Conservation (phyloP, 768 basidiomycete genomes). For the Saitozyma sp. region DNA sequence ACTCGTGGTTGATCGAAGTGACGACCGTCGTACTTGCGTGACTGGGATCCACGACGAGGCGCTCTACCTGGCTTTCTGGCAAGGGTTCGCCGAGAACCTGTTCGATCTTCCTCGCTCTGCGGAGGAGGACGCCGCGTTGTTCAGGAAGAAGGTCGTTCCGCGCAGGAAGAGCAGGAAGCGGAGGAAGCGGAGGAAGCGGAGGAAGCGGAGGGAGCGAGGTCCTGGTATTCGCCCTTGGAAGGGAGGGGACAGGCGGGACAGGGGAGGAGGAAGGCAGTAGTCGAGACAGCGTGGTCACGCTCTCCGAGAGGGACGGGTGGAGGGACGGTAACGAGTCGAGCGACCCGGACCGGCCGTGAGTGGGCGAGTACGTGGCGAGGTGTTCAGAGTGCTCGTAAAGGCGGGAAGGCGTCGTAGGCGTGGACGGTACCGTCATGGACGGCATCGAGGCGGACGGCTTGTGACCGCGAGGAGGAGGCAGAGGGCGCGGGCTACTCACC, state of each 20-base stretch:
- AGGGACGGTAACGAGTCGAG: constrained; percentile 33
- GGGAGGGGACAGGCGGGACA: constrained; percentile 3
- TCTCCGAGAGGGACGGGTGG: constrained; percentile 30
- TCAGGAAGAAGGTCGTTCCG: constrained; percentile 29
- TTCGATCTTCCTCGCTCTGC: constrained; percentile 34
- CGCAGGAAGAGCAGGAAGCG: constrained; percentile 5
- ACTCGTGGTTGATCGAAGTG: constrained; percentile 14
- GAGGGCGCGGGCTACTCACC: background rate
- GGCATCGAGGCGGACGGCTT: constrained; percentile 16
- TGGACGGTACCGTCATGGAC: background rate
- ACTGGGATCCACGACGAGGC: constrained; percentile 26
- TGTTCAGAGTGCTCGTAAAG: background rate
- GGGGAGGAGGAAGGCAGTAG: constrained; percentile 12
- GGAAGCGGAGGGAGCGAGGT: background rate
- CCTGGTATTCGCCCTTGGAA: background rate
- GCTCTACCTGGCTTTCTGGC: constrained; percentile 19
- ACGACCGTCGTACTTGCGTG: constrained; percentile 7
- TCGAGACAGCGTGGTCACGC: constrained; percentile 26
- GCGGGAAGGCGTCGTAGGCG: background rate
- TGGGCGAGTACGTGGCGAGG: constrained; percentile 1
- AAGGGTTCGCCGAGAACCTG: constrained; percentile 34
- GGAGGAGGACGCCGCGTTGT: constrained; percentile 24
- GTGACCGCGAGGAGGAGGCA: constrained; percentile 19
- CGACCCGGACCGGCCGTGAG: constrained; percentile 16
- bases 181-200: background rate